Base-by-base conservation (phyloP, 2,329 filamentous ascomycete genomes). In the Ophiostoma triangulosporum region DNA sequence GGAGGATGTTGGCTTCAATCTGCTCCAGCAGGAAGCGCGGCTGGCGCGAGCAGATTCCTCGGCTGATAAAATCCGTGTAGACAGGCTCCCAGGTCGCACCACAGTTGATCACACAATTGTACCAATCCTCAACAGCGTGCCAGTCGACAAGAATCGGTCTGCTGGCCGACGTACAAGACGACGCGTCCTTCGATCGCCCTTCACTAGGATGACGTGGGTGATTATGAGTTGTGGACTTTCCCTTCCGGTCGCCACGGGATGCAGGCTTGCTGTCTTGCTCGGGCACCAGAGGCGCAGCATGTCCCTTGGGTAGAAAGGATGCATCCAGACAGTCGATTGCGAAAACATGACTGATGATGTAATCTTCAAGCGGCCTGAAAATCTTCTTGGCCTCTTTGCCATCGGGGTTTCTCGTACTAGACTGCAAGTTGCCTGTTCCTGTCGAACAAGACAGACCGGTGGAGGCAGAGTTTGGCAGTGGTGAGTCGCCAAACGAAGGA, bases 301-400 rank as follows among this genome's bases (percentile, higher is more conserved):
- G 26, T 14, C n/a, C 2, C 22, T 20, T 15, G 3, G 53, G 51
- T 14, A 59, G 14, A 63, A 95, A 95, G 0, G 88, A 90, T 14
- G 71, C 73, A 64, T 93, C 94, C n/a, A 95, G 68, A 58, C 77
- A 82, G 51, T 84, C 75, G 59, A 81, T 81, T 0, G 82, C 81
- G 53, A 78, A 76, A 61, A 94, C 86, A 60, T 78, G 84, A 20
- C 69, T 66, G 50, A 81, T 69, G 38, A 95, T 76, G 62, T 93
- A 91, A 57, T 89, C 84, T 66, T 95, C 88, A 14, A 95, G 64
- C 5, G 76, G 75, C 56, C 78, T 82, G 65, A 95, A 95, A 11
- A 91, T 79, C 35, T 71, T 73, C 62, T 76, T 81, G 3, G 27
- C 27, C 8, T 48, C 50, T 49, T 15, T 48, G 36, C 4, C 24